Conservation (phyloP, 129 eudicot species). For the Artemisia tridentata region DNA sequence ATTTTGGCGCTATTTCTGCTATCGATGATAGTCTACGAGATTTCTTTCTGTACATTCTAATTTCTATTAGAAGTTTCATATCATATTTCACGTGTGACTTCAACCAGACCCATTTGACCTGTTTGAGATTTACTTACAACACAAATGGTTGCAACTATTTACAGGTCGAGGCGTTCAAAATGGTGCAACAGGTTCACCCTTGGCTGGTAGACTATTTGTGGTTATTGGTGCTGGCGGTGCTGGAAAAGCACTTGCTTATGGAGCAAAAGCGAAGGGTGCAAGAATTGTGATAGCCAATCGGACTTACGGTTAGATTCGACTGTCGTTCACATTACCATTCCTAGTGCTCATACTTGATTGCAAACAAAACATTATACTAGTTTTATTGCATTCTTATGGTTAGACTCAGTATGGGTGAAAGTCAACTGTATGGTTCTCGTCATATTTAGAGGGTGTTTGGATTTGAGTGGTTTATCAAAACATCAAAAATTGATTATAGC, state of each 20-base stretch:
- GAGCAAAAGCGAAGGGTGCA: conserved; percentile 96
- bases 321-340: conserved; percentile 12
- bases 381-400: not conserved
- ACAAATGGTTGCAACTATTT: too few species aligned
- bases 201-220: conserved; percentile 70
- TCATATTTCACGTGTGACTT: not conserved
- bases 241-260: conserved; percentile 95
- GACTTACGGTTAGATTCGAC: conserved; percentile 63
- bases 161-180: too few species aligned
- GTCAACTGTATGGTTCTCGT: conserved; percentile 2
- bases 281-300: conserved; percentile 91
- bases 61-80: conserved; percentile 3
- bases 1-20: conserved; percentile 91
- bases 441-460: conserved; percentile 18
- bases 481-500: not conserved
- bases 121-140: too few species aligned
- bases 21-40: conserved; percentile 87
- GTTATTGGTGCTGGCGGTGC: conserved; percentile 99
- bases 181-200: too few species aligned
- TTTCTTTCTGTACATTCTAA: conserved; percentile 34
- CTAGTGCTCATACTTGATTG: not conserved
- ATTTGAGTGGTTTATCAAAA: not conserved
- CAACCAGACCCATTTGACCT: not conserved
- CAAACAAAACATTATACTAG: not conserved
- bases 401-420: too few species aligned